Evolutionary conservation across 108 stramenopile genomes (phyloP), one percentile per base, ranked within the genome.

Genomic region (Schizochytrium sp.): DNA sequence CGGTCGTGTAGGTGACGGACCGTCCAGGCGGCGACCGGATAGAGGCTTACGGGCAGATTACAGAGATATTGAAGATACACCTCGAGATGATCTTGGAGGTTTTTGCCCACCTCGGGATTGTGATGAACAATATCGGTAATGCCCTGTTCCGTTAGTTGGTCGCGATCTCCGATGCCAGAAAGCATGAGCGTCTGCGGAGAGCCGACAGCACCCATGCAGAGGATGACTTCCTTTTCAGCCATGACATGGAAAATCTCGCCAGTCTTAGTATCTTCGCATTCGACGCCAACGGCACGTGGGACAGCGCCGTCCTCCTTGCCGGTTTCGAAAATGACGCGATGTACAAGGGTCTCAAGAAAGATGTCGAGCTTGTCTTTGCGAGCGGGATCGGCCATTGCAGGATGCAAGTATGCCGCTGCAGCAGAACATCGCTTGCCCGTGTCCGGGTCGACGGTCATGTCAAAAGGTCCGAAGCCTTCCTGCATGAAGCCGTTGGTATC

Each of bases 221-320:
- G 57, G 5, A 92, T 89, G n/a, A 92, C 90, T 90, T 92, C 89
- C 51, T 28, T 83, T 23, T 87, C 60, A 5, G 57, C 41, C 5
- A 8, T 21, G 19, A 87, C 16, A 23, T 92, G 91, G 71, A 90
- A 90, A 14, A 89, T 89, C 87, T 89, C 58, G 44, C 91, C n/a
- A 60, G 71, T 72, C 72, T 89, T 48, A 16, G 34, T 60, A 87
- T 25, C 44, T 18, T 72, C 57, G 60, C 88, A 93, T 5, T 90
- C 91, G 21, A 94, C 91, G 21, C 93, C 92, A 10, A 90, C 89
- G 29, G 92, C 91, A 41, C 87, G 89, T 28, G 92, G 89, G 57
- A 91, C 93, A 44, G 89, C 87, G 29, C 87, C 14, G 58, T 58
- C 57, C 12, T 44, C 58, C 41, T 43, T 28, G 88, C 92, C 34